These are phyloP conservation scores for Populus simonii DNA, from an alignment of 345 rosid species.

Conservation along the genomic window DNA sequence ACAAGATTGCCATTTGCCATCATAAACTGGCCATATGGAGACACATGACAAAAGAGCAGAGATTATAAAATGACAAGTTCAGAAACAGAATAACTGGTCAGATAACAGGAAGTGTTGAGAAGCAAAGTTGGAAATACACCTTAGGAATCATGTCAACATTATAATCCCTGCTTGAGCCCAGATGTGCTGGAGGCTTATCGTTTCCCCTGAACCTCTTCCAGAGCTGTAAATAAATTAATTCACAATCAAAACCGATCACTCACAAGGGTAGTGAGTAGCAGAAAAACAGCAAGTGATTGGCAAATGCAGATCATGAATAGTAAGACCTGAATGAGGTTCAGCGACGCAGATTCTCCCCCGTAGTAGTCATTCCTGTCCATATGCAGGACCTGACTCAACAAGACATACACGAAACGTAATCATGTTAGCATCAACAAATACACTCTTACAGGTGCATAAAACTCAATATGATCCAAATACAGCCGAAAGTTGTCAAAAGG, in stretches of 20 bases:
- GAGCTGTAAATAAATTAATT: conserved; percentile 47
- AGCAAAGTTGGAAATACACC: conserved; percentile 35
- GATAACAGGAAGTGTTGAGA: background rate
- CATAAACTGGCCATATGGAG: conserved; percentile 59
- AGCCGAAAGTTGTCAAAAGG: background rate
- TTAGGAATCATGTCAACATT: conserved; percentile 99
- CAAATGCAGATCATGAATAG: background rate
- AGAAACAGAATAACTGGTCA: background rate
- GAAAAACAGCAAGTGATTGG: background rate
- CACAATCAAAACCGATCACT: conserved; percentile 4
- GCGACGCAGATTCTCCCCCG: conserved; percentile 98
- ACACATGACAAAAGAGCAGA: background rate
- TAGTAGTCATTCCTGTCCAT: conserved; percentile 97
- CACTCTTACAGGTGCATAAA: background rate
- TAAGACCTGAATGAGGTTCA: conserved; percentile 86
- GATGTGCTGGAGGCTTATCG: conserved; percentile 84
- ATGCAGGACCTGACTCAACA: conserved; percentile 69
- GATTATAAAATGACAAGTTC: background rate
- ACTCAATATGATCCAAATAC: background rate
- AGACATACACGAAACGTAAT: background rate
- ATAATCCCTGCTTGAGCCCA: conserved; percentile 95
- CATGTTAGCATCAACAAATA: background rate
- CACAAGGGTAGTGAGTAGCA: background rate
- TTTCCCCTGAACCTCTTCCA: conserved; percentile 91
- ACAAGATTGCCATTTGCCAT: conserved; percentile 99